Evolutionary conservation across 1,284 basidiomycete species (phyloP).

Genomic region (Leccinum brunneo-olivaceum): DNA sequence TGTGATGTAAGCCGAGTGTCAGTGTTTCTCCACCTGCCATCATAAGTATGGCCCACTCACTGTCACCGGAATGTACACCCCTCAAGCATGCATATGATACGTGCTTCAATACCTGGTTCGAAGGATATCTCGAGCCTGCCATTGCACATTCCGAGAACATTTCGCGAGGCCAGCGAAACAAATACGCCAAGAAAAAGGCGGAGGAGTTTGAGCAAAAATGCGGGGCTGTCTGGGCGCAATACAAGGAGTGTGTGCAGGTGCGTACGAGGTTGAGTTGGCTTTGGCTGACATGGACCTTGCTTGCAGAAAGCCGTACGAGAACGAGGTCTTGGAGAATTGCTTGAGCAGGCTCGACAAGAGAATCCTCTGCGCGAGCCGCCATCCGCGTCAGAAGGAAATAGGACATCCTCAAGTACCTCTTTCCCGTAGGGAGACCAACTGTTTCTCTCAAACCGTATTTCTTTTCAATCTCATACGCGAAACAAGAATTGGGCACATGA

Average conservation of each 20-base stretch:
- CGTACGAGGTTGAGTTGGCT: constrained; percentile 4
- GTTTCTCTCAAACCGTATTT: neutral
- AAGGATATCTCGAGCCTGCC: constrained; percentile 84
- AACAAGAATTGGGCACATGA: too few relatives aligned
- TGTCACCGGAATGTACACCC: constrained; percentile 80
- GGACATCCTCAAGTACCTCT: constrained; percentile 16
- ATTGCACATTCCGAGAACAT: constrained; percentile 41
- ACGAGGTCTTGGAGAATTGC: constrained; percentile 68
- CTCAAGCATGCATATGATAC: constrained; percentile 86
- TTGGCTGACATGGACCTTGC: constrained; percentile 2
- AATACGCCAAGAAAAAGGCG: constrained; percentile 50
- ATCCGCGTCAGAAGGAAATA: constrained; percentile 9
- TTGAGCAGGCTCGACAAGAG: constrained; percentile 76
- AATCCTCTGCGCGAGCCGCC: constrained; percentile 64
- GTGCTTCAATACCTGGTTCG: constrained; percentile 96
- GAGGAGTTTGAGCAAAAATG: constrained; percentile 81
- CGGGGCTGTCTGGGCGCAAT: constrained; percentile 73
- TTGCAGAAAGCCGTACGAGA: constrained; percentile 74
- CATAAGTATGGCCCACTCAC: constrained; percentile 64
- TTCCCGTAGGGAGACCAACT: constrained; percentile 1
- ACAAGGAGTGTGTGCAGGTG: constrained; percentile 76
- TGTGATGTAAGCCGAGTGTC: constrained; percentile 20
- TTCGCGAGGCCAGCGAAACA: constrained; percentile 34
- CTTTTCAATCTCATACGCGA: neutral
- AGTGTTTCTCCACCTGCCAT: too few relatives aligned